Evolutionary conservation across 306 rosid species (phyloP), one percentile per base, ranked within the genome.

Genomic region (Geum urbanum): DNA sequence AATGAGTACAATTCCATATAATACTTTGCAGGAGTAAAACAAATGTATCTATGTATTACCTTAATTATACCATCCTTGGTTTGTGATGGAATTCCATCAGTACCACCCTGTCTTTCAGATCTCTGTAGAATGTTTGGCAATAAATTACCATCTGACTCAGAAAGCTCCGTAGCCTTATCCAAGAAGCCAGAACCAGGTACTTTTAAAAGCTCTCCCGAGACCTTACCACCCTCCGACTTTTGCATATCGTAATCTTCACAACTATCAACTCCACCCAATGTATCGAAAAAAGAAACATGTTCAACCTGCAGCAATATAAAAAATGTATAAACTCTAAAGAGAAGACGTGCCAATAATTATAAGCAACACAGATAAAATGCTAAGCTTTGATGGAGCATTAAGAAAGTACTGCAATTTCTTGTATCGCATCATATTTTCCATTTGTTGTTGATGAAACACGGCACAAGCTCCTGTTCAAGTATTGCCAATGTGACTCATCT

Each of bases 401-500:
- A 44, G 27, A 40, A 53, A n/a, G 27, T 67, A 92, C 98, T 87
- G 72, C 73, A 69, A 92, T 87, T 74, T 85, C 96, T 78, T 82
- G 84, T 73, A 79, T 69, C 8, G 90, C 85, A 61, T 87, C 94
- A 83, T 92, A 88, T 83, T 90, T 92, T 57, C 98, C 98, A 70
- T 92, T 79, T 3, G 90, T 88, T 67, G 97, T 87, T 49, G 86
- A 86, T 61, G 98, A 90, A 76, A 92, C 82, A n/a, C 85, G 79
- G 49, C 78, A 85, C 75, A 92, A 85, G 78, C 97, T 90, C 81
- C 57, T 88, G 84, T 90, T 92, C 86, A 92, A 76, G 44, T 66
- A 64, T 64, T 71, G 76, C 98, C 98, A 92, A 73, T 73, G 91
- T 1, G 89, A 86, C 75, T 92, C 97, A 59, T 92, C 98, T 57